Percentiles rank a stretch among this genome's conserved stretches.
These are phyloP conservation scores for Globisporangium carolinianum DNA, from an alignment of 352 stramenopile genomes.

Conservation along the genomic window DNA sequence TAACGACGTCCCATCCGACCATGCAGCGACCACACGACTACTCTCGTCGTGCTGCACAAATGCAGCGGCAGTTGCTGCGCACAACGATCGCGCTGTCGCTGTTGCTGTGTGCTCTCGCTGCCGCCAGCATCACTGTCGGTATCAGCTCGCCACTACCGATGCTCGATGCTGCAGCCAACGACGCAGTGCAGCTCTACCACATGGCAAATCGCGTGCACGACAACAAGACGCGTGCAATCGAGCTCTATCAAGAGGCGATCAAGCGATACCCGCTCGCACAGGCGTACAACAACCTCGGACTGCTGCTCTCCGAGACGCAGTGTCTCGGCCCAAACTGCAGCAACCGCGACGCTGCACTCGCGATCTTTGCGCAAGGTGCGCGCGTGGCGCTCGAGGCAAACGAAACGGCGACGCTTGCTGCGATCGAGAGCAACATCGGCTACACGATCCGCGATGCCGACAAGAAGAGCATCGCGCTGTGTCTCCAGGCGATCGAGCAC, in stretches of 20 bases:
- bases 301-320: slow-evolving; percentile 28
- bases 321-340: neutral
- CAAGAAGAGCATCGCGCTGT: slow-evolving; percentile 26
- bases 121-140: neutral
- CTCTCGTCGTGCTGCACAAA: neutral
- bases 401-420: slow-evolving; percentile 30
- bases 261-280: slow-evolving; percentile 34
- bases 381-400: slow-evolving; percentile 20
- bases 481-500: slow-evolving; percentile 42
- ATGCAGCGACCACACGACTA: neutral
- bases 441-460: slow-evolving; percentile 29
- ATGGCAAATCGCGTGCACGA: slow-evolving; percentile 8
- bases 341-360: slow-evolving; percentile 15
- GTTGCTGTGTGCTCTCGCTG: neutral
- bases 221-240: slow-evolving; percentile 16
- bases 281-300: slow-evolving; percentile 79
- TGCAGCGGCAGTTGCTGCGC: neutral
- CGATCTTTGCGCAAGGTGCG: slow-evolving; percentile 33
- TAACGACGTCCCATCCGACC: neutral
- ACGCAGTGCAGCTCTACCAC: slow-evolving; percentile 24
- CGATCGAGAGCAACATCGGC: slow-evolving; percentile 76
- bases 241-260: slow-evolving; percentile 45
- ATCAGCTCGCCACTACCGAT: neutral
- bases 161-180: neutral
- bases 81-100: neutral